Evolutionary conservation across 352 stramenopile genomes (phyloP).

Genomic region (Pythium oligandrum): DNA sequence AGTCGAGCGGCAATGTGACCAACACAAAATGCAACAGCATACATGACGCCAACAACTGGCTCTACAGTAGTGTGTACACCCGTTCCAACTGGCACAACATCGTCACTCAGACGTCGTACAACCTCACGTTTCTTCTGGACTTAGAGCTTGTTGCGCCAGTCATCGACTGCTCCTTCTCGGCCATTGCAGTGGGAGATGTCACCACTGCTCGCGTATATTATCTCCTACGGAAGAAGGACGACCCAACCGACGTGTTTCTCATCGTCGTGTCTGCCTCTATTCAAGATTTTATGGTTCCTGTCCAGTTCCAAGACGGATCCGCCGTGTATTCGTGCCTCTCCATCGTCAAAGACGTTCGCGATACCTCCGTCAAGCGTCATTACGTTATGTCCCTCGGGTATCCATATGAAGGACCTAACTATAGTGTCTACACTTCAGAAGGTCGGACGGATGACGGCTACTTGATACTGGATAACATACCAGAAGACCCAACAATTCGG

Average conservation of each 20-base stretch:
- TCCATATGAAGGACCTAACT: constrained; percentile 1
- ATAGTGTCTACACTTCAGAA: constrained; percentile 1
- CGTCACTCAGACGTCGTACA: constrained; percentile 6
- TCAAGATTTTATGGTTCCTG: constrained; percentile 8
- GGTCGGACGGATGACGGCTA: neutral
- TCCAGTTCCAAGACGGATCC: neutral
- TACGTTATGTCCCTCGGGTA: constrained; percentile 7
- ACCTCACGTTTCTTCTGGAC: constrained; percentile 6
- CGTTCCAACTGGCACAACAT: constrained; percentile 11
- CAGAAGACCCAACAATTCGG: neutral
- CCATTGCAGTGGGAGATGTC: neutral
- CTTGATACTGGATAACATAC: constrained; percentile 1
- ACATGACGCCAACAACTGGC: neutral
- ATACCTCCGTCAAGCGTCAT: neutral
- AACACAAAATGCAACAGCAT: constrained; percentile 1
- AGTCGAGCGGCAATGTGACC: constrained; percentile 2
- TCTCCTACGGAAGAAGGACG: constrained; percentile 3
- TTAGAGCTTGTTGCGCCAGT: constrained; percentile 10
- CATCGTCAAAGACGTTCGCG: constrained; percentile 7
- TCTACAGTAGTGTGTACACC: constrained; percentile 10
- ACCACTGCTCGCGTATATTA: constrained; percentile 5
- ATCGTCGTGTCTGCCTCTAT: constrained; percentile 7
- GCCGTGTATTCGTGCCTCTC: neutral
- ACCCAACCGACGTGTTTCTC: constrained; percentile 5
- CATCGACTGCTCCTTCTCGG: constrained; percentile 7